Conservation (phyloP, 148 eudicot genomes). For the Cornus suecica region DNA sequence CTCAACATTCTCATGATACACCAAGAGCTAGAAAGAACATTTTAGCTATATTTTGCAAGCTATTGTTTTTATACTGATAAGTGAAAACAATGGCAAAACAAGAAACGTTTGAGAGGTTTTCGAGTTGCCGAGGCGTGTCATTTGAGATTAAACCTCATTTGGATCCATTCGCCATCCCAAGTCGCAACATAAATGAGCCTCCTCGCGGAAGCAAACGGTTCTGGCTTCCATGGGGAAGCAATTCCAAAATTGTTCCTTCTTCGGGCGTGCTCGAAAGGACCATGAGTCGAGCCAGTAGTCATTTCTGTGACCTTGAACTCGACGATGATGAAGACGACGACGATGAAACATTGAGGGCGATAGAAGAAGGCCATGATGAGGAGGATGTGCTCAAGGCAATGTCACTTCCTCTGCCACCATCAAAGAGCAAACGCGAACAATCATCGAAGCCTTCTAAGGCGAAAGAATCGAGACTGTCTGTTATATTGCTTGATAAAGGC, state of each 20-base stretch:
- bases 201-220: slow-evolving; percentile 2
- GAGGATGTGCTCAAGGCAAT: background rate
- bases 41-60: background rate
- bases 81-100: slow-evolving; percentile 16
- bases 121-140: slow-evolving; percentile 41
- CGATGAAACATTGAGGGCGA: background rate
- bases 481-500: slow-evolving; percentile 53
- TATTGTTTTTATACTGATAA: background rate
- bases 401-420: background rate
- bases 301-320: slow-evolving; percentile 41
- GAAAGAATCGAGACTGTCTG: background rate
- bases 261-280: slow-evolving; percentile 9
- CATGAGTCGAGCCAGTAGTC: slow-evolving; percentile 39
- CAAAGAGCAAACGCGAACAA: too few relatives aligned
- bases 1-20: background rate
- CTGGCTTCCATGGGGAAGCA: slow-evolving; percentile 36
- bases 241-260: slow-evolving; percentile 23
- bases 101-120: slow-evolving; percentile 25
- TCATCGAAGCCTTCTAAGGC: background rate
- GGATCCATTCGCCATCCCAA: slow-evolving; percentile 32
- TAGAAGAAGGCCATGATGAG: slow-evolving; percentile 3
- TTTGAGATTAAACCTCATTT: slow-evolving; percentile 43
- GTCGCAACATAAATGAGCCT: background rate
- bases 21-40: background rate
- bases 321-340: slow-evolving; percentile 24